Evolutionary conservation across 139 green algal species (phyloP).

Genomic region (Microglena sp.): DNA sequence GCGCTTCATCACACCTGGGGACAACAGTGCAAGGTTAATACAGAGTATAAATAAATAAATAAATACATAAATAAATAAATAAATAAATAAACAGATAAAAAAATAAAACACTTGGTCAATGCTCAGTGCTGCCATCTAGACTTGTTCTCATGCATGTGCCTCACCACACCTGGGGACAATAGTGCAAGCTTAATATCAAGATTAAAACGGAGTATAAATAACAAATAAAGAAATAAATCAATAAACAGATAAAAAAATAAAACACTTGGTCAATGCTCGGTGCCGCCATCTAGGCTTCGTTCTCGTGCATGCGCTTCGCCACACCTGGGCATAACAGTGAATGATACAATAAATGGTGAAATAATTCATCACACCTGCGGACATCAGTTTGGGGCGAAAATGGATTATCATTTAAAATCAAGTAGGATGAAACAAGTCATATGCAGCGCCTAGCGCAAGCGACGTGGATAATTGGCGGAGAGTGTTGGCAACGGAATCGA

Average conservation of each 20-base stretch:
- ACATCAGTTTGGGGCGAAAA: no score
- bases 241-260: neutral
- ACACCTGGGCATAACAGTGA: neutral
- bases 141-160: neutral
- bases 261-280: slow-evolving; percentile 18
- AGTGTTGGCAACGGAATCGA: no score
- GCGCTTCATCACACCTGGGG: slow-evolving; percentile 34
- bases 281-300: slow-evolving; percentile 13
- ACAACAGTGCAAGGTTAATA: no score
- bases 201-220: no score
- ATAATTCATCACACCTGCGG: neutral
- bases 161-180: neutral
- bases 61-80: neutral
- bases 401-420: no score
- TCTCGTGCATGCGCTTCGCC: neutral
- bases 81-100: neutral
- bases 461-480: no score
- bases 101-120: neutral
- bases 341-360: neutral
- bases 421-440: no score
- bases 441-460: no score
- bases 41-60: neutral
- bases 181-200: no score
- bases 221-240: neutral
- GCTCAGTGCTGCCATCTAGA: slow-evolving; percentile 28